phyloP scores from a whole-genome alignment of 2,329 filamentous ascomycete species.

The Hypoxylon sp. region DNA sequence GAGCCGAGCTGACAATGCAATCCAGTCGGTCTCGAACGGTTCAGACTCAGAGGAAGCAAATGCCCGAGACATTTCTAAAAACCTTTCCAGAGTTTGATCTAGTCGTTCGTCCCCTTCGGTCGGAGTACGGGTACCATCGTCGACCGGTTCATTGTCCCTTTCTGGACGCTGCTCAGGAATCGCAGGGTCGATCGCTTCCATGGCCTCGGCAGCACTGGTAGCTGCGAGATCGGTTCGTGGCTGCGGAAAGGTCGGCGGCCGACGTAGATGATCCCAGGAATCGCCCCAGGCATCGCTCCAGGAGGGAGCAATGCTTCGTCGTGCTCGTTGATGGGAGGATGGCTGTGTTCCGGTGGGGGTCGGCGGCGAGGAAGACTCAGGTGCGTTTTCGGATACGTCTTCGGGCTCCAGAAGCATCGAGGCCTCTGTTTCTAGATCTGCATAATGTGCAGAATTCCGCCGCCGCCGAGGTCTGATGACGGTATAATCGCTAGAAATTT shows the following conservation, averaged over 20 bases:
- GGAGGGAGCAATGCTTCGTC: background rate
- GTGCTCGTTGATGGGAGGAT: background rate
- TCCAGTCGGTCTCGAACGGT: constrained; percentile 33
- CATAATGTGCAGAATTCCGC: background rate
- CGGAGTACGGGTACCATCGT: constrained; percentile 6
- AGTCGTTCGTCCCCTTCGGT: constrained; percentile 31
- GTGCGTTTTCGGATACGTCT: background rate
- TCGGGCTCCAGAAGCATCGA: background rate
- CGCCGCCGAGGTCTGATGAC: background rate
- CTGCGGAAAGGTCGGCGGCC: background rate
- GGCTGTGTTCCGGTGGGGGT: background rate
- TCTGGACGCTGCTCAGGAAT: background rate
- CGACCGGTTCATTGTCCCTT: background rate
- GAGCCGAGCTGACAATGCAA: constrained; percentile 43
- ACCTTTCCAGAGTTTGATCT: constrained; percentile 34
- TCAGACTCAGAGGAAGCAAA: constrained; percentile 18
- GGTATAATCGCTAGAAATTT: background rate
- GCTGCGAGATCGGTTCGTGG: background rate
- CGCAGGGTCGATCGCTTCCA: background rate
- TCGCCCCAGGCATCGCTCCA: too few species aligned
- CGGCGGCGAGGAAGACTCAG: constrained; percentile 2
- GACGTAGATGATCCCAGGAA: too few species aligned
- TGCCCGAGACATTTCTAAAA: constrained; percentile 22
- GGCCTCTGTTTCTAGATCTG: background rate
- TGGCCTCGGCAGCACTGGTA: background rate